Evolutionary conservation across 164 flowering plant species (phyloP).

Genomic region (Macadamia tetraphylla): DNA sequence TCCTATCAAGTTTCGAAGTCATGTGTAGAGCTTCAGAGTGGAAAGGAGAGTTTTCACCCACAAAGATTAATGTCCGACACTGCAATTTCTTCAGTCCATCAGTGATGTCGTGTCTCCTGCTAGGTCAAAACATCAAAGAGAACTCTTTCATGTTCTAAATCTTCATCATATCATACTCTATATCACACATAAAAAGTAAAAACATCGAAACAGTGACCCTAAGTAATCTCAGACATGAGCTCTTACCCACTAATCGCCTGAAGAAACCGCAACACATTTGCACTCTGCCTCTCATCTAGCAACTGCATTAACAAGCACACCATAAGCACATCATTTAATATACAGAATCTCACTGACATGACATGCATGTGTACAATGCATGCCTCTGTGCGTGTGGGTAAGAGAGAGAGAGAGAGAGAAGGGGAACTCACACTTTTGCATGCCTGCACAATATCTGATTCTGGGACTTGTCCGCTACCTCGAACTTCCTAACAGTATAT

Average conservation of each 20-base stretch:
- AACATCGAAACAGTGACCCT: no score
- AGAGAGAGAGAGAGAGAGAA: background rate
- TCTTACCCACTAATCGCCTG: constrained; percentile 75
- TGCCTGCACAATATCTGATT: constrained; percentile 76
- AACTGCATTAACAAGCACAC: constrained; percentile 37
- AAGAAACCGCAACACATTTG: constrained; percentile 69
- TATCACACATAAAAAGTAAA: background rate
- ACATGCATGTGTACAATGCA: no score
- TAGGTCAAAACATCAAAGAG: constrained; percentile 1
- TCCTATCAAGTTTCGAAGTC: constrained; percentile 67
- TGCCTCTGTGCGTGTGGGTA: no score
- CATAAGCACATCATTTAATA: background rate
- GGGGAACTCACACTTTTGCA: constrained; percentile 69
- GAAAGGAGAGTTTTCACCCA: constrained; percentile 81
- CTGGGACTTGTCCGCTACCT: constrained; percentile 53
- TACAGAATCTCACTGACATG: background rate
- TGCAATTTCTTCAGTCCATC: constrained; percentile 64
- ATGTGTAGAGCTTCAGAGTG: constrained; percentile 81
- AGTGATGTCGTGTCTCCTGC: constrained; percentile 82
- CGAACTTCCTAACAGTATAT: constrained; percentile 62
- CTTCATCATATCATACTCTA: background rate
- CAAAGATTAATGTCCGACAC: constrained; percentile 86
- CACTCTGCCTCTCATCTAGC: constrained; percentile 71
- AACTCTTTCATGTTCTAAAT: background rate
- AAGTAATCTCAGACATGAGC: background rate